A percentile compares a stretch with the other conserved stretches of the same genome.
Evolutionary conservation across 805 yeast genomes (phyloP).

Genomic region (Candida bentonensis): DNA sequence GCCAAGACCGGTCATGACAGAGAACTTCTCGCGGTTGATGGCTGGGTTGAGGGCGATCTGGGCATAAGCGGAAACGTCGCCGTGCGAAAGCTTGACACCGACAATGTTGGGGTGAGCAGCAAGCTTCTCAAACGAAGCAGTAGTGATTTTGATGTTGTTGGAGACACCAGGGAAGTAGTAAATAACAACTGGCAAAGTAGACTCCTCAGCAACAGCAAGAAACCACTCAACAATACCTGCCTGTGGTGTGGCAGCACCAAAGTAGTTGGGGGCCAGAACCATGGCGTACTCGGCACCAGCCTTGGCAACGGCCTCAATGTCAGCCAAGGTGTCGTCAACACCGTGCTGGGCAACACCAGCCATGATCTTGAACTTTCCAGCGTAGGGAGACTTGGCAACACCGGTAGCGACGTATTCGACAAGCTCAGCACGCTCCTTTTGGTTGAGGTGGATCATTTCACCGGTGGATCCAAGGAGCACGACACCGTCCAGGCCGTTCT

Average conservation of each 20-base stretch:
- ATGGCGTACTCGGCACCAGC: constrained; percentile 19
- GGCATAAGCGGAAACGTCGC: constrained; percentile 34
- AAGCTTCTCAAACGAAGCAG: constrained; percentile 27
- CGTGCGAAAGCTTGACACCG: constrained; percentile 40
- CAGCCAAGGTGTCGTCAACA: constrained; percentile 29
- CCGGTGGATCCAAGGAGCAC: constrained; percentile 43
- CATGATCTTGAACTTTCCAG: constrained; percentile 28
- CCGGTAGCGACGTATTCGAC: constrained; percentile 18
- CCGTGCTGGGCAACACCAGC: constrained; percentile 38
- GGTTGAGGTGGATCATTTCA: constrained; percentile 37
- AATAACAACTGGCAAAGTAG: constrained; percentile 30
- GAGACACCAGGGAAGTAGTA: constrained; percentile 40
- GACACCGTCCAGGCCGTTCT: constrained; percentile 34
- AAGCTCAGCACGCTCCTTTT: constrained; percentile 26
- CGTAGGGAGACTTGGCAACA: constrained; percentile 17
- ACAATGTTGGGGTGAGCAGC: constrained; percentile 32
- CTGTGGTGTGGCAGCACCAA: constrained; percentile 32
- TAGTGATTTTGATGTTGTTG: constrained; percentile 26
- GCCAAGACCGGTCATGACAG: constrained; percentile 36
- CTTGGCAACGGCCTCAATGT: constrained; percentile 14
- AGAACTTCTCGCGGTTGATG: constrained; percentile 27
- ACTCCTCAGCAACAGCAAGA: constrained; percentile 29
- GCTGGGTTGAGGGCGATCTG: constrained; percentile 30
- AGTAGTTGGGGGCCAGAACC: constrained; percentile 34
- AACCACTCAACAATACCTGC: constrained; percentile 34